Evolutionary conservation across 164 flowering plant genomes (phyloP).

Genomic region (Annona squamosa): DNA sequence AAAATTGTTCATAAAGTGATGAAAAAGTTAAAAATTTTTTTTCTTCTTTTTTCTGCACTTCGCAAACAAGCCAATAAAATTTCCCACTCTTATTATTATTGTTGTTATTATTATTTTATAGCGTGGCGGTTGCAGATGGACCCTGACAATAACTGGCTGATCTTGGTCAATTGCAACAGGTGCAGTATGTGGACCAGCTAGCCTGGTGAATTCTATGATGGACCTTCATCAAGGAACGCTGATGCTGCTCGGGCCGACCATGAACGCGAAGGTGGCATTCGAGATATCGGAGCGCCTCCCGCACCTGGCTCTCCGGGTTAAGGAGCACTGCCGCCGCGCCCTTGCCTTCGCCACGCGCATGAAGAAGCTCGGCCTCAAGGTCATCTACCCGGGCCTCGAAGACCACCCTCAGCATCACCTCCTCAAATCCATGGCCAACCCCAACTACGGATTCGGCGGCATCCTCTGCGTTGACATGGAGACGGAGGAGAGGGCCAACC

Average conservation of each 20-base stretch:
- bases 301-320: conserved; percentile 74
- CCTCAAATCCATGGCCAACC: conserved; percentile 49
- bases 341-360: conserved; percentile 58
- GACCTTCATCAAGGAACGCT: conserved; percentile 77
- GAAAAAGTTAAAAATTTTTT: too few species aligned
- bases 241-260: conserved; percentile 90
- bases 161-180: conserved; percentile 30
- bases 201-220: conserved; percentile 90
- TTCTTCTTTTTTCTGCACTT: too few species aligned
- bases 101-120: too few species aligned
- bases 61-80: too few species aligned
- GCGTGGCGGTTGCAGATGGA: too few species aligned
- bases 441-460: conserved; percentile 79
- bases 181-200: conserved; percentile 75
- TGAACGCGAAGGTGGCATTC: conserved; percentile 91
- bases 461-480: conserved; percentile 77
- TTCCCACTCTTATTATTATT: too few species aligned
- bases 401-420: conserved; percentile 72
- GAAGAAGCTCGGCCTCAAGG: conserved; percentile 82
- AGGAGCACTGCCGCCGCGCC: conserved; percentile 78
- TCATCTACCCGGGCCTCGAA: conserved; percentile 84
- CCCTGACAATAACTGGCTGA: neutral
- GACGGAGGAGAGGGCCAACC: conserved; percentile 69
- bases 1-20: too few species aligned
- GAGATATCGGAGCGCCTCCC: conserved; percentile 80